Evolutionary conservation across 2,329 filamentous ascomycete genomes (phyloP).

Genomic region (Myrmaecium sp.): DNA sequence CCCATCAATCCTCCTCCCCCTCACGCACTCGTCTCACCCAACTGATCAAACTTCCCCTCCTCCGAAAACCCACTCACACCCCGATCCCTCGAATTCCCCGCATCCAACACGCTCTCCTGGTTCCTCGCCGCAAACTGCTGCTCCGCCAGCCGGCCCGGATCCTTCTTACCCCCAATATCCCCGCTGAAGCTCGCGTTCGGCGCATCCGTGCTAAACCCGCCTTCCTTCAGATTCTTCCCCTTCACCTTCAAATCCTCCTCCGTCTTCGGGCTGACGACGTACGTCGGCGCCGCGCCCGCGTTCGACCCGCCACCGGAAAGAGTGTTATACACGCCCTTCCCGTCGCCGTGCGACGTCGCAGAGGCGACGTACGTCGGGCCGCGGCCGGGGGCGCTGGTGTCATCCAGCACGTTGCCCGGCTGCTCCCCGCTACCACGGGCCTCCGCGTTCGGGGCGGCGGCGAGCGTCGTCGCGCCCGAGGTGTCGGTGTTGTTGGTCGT

Average conservation of each 20-base stretch:
- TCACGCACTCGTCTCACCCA: conserved; percentile 7
- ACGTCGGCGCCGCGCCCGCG: conserved; percentile 20
- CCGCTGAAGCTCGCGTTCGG: conserved; percentile 34
- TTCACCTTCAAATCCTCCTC: conserved; percentile 26
- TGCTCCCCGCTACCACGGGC: conserved; percentile 27
- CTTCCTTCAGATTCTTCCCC: conserved; percentile 34
- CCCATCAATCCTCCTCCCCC: background rate
- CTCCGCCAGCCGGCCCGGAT: conserved; percentile 36
- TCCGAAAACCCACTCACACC: conserved; percentile 4
- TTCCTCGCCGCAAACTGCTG: conserved; percentile 16
- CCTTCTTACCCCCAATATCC: conserved; percentile 37
- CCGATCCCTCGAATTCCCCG: conserved; percentile 8
- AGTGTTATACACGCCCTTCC: conserved; percentile 15
- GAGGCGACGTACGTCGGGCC: conserved; percentile 17
- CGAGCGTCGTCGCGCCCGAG: conserved; percentile 33
- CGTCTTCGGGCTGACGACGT: conserved; percentile 16
- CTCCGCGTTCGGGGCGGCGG: conserved; percentile 29
- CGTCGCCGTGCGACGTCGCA: conserved; percentile 20
- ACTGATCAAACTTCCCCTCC: conserved; percentile 4
- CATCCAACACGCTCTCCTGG: conserved; percentile 15
- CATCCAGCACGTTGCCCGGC: conserved; percentile 20
- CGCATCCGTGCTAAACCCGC: conserved; percentile 24
- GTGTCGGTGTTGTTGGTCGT: conserved; percentile 41
- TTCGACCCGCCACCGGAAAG: conserved; percentile 6
- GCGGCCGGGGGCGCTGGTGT: conserved; percentile 17